Evolutionary conservation across 208 protist genomes (phyloP).

Genomic region (Leishmania guyanensis): DNA sequence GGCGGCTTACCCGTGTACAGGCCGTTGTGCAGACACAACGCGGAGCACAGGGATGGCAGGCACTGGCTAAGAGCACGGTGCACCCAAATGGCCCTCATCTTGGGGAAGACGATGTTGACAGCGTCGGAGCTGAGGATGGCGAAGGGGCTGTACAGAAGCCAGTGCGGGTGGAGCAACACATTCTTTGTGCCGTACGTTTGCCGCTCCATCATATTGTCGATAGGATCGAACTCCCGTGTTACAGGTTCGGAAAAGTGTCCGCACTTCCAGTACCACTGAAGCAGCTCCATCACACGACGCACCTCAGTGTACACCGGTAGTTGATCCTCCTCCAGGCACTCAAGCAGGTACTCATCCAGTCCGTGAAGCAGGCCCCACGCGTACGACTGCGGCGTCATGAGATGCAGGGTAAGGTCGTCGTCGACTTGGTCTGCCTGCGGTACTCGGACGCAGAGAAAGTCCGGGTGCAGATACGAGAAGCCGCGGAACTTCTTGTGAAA

Average conservation of each 20-base stretch:
- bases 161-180: conserved; percentile 57
- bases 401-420: conserved; percentile 85
- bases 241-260: conserved; percentile 83
- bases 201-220: conserved; percentile 82
- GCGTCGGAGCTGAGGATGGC: conserved; percentile 74
- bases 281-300: conserved; percentile 71
- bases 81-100: conserved; percentile 82
- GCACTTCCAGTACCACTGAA: conserved; percentile 89
- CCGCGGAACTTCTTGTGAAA: conserved; percentile 58
- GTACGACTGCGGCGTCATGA: conserved; percentile 86
- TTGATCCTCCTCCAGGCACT: conserved; percentile 89
- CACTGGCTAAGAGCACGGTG: conserved; percentile 87
- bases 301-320: conserved; percentile 70
- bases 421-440: conserved; percentile 70
- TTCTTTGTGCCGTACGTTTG: conserved; percentile 82
- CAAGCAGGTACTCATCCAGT: conserved; percentile 88
- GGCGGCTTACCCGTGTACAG: conserved; percentile 90
- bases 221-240: conserved; percentile 64
- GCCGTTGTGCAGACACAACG: conserved; percentile 83
- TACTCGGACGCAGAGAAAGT: conserved; percentile 76
- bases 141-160: conserved; percentile 87
- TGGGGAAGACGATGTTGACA: conserved; percentile 72
- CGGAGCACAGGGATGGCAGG: conserved; percentile 87
- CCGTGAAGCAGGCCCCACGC: conserved; percentile 90
- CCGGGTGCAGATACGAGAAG: conserved; percentile 61